phyloP scores from a whole-genome alignment of 129 eudicot species.

The Ambrosia artemisiifolia region DNA sequence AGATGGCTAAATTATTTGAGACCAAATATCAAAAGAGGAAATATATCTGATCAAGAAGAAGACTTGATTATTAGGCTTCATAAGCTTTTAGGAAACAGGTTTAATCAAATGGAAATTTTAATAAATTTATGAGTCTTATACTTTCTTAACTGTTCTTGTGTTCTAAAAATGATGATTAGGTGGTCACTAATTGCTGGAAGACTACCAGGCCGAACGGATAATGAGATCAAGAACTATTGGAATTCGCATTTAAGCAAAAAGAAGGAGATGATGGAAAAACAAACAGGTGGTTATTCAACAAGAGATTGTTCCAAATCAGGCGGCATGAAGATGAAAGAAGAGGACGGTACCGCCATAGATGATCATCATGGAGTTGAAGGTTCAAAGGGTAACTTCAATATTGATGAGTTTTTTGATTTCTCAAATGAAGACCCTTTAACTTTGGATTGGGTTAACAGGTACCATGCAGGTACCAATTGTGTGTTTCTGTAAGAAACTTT shows the following conservation, averaged over 20 bases:
- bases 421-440: slow-evolving; percentile 40
- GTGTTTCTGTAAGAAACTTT: slow-evolving; percentile 12
- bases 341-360: slow-evolving; percentile 7
- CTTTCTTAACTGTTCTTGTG: neutral
- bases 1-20: slow-evolving; percentile 49
- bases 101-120: neutral
- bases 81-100: slow-evolving; percentile 50
- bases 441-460: slow-evolving; percentile 40
- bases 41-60: slow-evolving; percentile 47
- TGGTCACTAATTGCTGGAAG: slow-evolving; percentile 49
- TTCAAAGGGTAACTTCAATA: slow-evolving; percentile 27
- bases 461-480: slow-evolving; percentile 19
- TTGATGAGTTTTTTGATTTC: slow-evolving; percentile 45
- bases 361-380: slow-evolving; percentile 19
- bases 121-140: neutral
- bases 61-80: slow-evolving; percentile 46
- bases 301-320: neutral
- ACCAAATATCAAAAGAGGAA: slow-evolving; percentile 45
- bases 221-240: slow-evolving; percentile 40
- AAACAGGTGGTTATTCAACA: neutral
- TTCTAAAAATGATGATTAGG: slow-evolving; percentile 18
- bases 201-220: slow-evolving; percentile 39
- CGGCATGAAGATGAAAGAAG: slow-evolving; percentile 18
- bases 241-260: slow-evolving; percentile 45
- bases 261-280: slow-evolving; percentile 26